Evolutionary conservation across 768 basidiomycete species (phyloP).

Genomic region (Aureoboletus auriporus): DNA sequence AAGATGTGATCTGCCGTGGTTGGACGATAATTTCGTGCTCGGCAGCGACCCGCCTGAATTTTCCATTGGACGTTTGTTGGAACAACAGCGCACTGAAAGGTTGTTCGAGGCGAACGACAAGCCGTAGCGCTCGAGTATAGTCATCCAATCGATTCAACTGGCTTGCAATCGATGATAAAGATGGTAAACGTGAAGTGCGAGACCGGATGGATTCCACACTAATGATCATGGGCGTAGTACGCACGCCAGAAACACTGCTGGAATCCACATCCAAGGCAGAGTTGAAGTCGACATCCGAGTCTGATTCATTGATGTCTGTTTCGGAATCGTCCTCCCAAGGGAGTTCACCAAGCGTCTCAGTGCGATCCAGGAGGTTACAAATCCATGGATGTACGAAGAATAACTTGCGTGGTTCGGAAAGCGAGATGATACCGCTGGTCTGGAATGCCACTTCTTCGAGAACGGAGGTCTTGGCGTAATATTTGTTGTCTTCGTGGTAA

Average conservation of each 20-base stretch:
- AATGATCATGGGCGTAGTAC: neutral
- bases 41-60: conserved; percentile 19
- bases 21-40: conserved; percentile 11
- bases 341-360: neutral
- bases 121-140: conserved; percentile 7
- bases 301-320: neutral
- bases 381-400: conserved; percentile 12
- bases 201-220: neutral
- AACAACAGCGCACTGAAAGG: conserved; percentile 11
- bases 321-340: conserved; percentile 8
- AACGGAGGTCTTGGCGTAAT: conserved; percentile 4
- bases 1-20: neutral
- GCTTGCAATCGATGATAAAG: conserved; percentile 2
- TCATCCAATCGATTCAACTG: conserved; percentile 2
- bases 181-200: neutral
- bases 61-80: conserved; percentile 1
- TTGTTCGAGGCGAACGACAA: conserved; percentile 11
- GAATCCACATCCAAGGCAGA: conserved; percentile 1
- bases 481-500: neutral
- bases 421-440: conserved; percentile 2
- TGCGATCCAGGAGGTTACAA: neutral
- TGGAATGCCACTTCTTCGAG: conserved; percentile 8
- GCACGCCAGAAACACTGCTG: neutral
- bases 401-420: conserved; percentile 3
- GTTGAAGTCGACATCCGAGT: conserved; percentile 6